Evolutionary conservation across 495 filamentous ascomycete species (phyloP), one percentile per base, ranked within the genome.

Genomic region (Hypomontagnella submonticulosa): DNA sequence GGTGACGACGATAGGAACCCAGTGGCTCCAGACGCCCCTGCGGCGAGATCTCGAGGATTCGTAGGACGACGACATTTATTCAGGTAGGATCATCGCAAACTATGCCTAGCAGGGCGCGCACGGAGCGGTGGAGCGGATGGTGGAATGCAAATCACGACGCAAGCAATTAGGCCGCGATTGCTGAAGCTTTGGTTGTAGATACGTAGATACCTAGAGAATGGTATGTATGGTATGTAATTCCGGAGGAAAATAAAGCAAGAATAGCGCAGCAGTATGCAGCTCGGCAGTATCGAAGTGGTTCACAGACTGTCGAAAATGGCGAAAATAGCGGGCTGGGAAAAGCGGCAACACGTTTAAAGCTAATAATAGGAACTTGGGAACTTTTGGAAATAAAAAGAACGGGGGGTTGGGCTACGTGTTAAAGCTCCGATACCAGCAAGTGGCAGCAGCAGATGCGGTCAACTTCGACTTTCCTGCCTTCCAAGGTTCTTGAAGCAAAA

Each of bases 1-100:
- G 38, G 93, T 97, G 60, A 96, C 72, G 49, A 87, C 88, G 42
- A 97, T 79, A 54, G 93, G 93, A 53, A 94, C 83, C 91, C 92
- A 97, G 77, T 93, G 92, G 70, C 89, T 87, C 79, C 79, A 83
- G 72, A 91, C 80, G 50, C 89, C 84, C 52, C 86, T 86, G 69
- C 91, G 88, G 69, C 87, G 82, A 64, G 84, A 79, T 70, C 86
- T 83, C 75, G 84, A 82, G 71, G 85, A 85, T 78, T 90, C 84
- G 83, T 90, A 89, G 51, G 87, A 87, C 73, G 85, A 89, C 73
- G 91, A 90, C 91, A 94, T 94, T 83, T 79, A 77, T 68, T 58
- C 72, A 70, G 36, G 63, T 55, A 46, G 54, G 72, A 71, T 63
- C 69, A 70, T 68, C 61, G 67, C 70, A 72, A 61, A 60, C 43